Conservation (phyloP, 805 yeast genomes). For the Vanderwaltozyma polyspora region DNA sequence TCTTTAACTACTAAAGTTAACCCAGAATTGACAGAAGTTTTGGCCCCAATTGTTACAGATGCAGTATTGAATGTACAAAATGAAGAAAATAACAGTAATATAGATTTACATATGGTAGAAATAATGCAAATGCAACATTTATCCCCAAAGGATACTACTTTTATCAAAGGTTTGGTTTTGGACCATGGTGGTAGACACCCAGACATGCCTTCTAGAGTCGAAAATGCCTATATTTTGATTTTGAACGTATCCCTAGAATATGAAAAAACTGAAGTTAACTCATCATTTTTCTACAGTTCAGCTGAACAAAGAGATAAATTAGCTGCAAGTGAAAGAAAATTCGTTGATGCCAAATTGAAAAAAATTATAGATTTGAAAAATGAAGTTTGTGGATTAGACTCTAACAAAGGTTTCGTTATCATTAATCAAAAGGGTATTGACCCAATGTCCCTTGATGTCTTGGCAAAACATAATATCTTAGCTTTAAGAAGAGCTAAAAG, state of each 20-base stretch:
- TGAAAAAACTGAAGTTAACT: conserved; percentile 95
- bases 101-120: conserved; percentile 95
- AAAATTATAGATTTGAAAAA: conserved; percentile 90
- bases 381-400: conserved; percentile 71
- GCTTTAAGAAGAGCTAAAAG: conserved; percentile 97
- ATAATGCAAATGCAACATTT: conserved; percentile 97
- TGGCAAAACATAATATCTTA: conserved; percentile 84
- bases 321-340: conserved; percentile 84
- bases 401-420: conserved; percentile 74
- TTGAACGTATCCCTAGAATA: conserved; percentile 91
- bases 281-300: conserved; percentile 84
- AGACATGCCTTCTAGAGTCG: conserved; percentile 87
- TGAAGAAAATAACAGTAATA: conserved; percentile 31
- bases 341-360: conserved; percentile 85
- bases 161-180: conserved; percentile 80
- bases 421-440: conserved; percentile 98
- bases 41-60: conserved; percentile 92
- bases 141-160: conserved; percentile 68
- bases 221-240: conserved; percentile 75
- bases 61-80: conserved; percentile 75
- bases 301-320: conserved; percentile 95
- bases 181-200: conserved; percentile 99
- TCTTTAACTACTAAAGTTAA: conserved; percentile 82
- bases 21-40: conserved; percentile 60
- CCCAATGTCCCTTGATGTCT: conserved; percentile 90